Evolutionary conservation across 768 basidiomycete genomes (phyloP).

Genomic region (Suillus hirtellus): DNA sequence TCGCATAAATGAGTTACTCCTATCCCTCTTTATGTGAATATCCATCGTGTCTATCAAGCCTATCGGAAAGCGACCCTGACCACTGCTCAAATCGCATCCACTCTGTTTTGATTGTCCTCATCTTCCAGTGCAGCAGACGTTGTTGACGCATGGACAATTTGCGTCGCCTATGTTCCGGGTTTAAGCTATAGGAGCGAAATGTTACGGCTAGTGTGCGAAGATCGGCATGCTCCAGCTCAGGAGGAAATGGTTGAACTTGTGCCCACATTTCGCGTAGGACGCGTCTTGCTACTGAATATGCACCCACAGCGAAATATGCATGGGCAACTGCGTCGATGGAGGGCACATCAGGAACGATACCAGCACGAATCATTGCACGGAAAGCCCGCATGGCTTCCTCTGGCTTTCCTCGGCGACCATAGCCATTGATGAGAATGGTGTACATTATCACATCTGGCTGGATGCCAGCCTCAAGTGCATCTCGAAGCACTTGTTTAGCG

Average conservation of each 20-base stretch:
- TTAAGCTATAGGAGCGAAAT: slow-evolving; percentile 47
- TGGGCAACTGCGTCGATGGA: slow-evolving; percentile 71
- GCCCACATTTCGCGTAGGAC: slow-evolving; percentile 66
- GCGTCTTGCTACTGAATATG: slow-evolving; percentile 48
- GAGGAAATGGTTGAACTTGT: slow-evolving; percentile 61
- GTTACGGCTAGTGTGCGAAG: slow-evolving; percentile 45
- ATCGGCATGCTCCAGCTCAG: slow-evolving; percentile 41
- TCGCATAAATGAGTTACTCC: background rate
- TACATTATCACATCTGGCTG: slow-evolving; percentile 66
- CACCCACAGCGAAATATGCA: slow-evolving; percentile 62
- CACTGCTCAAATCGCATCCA: slow-evolving; percentile 22
- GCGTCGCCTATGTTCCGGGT: slow-evolving; percentile 17
- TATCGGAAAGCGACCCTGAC: background rate
- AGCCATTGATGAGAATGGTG: slow-evolving; percentile 75
- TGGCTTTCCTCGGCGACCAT: slow-evolving; percentile 61
- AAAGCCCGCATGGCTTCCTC: slow-evolving; percentile 55
- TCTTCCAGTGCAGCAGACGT: slow-evolving; percentile 38
- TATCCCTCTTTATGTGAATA: slow-evolving; percentile 5
- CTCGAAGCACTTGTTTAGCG: slow-evolving; percentile 56
- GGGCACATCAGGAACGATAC: slow-evolving; percentile 67
- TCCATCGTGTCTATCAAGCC: slow-evolving; percentile 1
- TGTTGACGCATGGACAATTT: slow-evolving; percentile 35
- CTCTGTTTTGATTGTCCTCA: slow-evolving; percentile 31
- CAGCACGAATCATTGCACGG: slow-evolving; percentile 58
- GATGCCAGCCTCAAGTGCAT: slow-evolving; percentile 50